Conservation (phyloP, 1,139 yeast genomes). For the Saccharomyces hybrid region DNA sequence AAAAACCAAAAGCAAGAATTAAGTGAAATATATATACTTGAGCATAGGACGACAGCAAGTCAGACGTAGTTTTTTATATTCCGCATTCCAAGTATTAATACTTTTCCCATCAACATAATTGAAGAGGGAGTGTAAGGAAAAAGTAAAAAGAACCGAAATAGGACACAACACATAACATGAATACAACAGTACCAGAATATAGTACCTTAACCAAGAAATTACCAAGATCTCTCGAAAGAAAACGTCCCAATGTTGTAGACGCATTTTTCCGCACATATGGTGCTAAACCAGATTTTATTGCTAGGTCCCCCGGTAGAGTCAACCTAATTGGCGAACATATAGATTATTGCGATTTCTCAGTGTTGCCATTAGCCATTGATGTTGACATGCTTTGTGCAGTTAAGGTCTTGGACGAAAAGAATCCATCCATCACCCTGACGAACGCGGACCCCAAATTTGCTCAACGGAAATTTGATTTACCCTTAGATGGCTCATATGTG, state of each 20-base stretch:
- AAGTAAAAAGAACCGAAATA: background rate
- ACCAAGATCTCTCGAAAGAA: constrained; percentile 12
- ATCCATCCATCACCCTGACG: constrained; percentile 35
- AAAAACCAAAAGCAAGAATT: background rate
- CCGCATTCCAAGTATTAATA: background rate
- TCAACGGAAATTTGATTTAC: constrained; percentile 37
- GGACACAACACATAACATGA: background rate
- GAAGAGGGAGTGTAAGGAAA: background rate
- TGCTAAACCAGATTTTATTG: constrained; percentile 33
- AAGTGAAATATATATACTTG: background rate
- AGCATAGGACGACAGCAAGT: background rate
- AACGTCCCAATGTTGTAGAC: constrained; percentile 11
- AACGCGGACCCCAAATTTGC: constrained; percentile 40
- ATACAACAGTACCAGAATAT: constrained; percentile 10
- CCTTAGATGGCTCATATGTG: constrained; percentile 38
- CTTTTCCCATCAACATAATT: background rate
- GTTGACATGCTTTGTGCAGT: constrained; percentile 57
- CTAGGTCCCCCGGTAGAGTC: constrained; percentile 69
- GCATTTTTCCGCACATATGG: constrained; percentile 10
- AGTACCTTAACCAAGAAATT: constrained; percentile 7
- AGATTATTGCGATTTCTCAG: constrained; percentile 61
- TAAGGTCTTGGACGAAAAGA: constrained; percentile 23
- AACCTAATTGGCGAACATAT: constrained; percentile 71
- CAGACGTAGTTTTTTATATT: background rate
- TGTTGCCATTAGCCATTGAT: constrained; percentile 68